Evolutionary conservation across 2,329 filamentous ascomycete species (phyloP).

Genomic region (Colletotrichum tofieldiae): DNA sequence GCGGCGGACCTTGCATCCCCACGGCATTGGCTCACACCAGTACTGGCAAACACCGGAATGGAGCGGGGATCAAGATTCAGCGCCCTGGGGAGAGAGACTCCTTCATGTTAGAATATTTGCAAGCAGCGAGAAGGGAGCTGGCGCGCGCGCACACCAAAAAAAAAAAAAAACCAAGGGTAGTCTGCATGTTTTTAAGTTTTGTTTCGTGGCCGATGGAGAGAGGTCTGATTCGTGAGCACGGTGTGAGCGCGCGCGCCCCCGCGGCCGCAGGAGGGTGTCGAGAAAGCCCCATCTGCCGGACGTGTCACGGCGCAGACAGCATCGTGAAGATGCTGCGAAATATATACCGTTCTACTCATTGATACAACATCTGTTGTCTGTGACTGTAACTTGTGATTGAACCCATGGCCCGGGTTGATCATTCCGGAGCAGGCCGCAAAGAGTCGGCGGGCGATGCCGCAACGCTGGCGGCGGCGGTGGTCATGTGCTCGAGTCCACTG

Average conservation of each 20-base stretch:
- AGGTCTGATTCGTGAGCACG: constrained; percentile 20
- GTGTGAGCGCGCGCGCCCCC: neutral
- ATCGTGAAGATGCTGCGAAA: constrained; percentile 16
- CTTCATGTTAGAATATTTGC: constrained; percentile 21
- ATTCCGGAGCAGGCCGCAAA: neutral
- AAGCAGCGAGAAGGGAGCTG: constrained; percentile 9
- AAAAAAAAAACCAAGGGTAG: constrained; percentile 1
- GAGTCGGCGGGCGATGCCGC: neutral
- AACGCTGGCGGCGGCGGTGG: neutral
- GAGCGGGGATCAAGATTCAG: neutral
- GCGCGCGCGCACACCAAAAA: neutral
- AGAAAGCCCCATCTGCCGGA: neutral
- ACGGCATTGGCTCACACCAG: neutral
- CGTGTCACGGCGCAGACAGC: constrained; percentile 6
- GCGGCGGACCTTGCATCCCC: neutral
- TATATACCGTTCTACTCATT: constrained; percentile 10
- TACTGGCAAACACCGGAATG: neutral
- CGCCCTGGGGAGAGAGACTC: neutral
- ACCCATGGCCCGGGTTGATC: neutral
- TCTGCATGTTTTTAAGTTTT: constrained; percentile 13
- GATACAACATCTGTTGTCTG: neutral
- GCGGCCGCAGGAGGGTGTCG: neutral
- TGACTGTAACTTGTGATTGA: neutral
- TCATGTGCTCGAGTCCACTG: neutral
- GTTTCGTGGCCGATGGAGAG: neutral